A percentile compares a stretch with the other conserved stretches of the same genome.
phyloP scores from a whole-genome alignment of 2,329 filamentous ascomycete species.

The Microcyclosporella mali region DNA sequence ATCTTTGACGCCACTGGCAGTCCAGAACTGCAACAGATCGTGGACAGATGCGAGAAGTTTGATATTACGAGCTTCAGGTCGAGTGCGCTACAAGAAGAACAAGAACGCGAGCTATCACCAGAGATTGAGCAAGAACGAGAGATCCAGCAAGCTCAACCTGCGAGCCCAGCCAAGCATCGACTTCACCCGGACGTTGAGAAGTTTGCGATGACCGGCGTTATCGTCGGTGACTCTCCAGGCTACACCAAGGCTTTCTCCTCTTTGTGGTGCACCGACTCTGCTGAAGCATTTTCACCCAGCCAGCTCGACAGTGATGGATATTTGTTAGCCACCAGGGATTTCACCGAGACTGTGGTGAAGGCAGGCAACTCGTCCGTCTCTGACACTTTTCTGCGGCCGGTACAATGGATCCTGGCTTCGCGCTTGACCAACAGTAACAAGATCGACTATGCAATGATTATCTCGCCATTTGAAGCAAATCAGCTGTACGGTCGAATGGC shows the following conservation, averaged over 20 bases:
- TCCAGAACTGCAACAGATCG: constrained; percentile 26
- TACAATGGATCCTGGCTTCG: constrained; percentile 49
- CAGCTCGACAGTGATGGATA: constrained; percentile 9
- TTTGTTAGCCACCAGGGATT: constrained; percentile 13
- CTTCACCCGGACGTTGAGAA: constrained; percentile 40
- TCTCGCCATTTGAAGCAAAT: constrained; percentile 59
- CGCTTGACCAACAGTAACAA: constrained; percentile 9
- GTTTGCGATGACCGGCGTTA: constrained; percentile 37
- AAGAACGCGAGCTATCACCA: constrained; percentile 61
- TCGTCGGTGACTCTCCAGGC: constrained; percentile 27
- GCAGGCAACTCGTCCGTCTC: constrained; percentile 9
- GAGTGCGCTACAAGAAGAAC: constrained; percentile 54
- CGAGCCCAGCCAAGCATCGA: constrained; percentile 36
- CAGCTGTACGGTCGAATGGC: constrained; percentile 42
- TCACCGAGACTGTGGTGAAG: constrained; percentile 7
- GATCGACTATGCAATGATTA: constrained; percentile 41
- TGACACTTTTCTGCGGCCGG: constrained; percentile 48
- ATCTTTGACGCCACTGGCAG: constrained; percentile 9
- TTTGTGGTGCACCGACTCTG: constrained; percentile 6
- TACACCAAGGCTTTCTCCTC: constrained; percentile 14
- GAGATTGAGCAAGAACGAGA: constrained; percentile 58
- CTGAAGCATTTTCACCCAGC: not conserved
- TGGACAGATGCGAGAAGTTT: constrained; percentile 16
- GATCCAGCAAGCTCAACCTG: constrained; percentile 40
- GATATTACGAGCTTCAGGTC: constrained; percentile 14